phyloP scores from a whole-genome alignment of 2,329 filamentous ascomycete species.

The Berkeleyomyces basicola region DNA sequence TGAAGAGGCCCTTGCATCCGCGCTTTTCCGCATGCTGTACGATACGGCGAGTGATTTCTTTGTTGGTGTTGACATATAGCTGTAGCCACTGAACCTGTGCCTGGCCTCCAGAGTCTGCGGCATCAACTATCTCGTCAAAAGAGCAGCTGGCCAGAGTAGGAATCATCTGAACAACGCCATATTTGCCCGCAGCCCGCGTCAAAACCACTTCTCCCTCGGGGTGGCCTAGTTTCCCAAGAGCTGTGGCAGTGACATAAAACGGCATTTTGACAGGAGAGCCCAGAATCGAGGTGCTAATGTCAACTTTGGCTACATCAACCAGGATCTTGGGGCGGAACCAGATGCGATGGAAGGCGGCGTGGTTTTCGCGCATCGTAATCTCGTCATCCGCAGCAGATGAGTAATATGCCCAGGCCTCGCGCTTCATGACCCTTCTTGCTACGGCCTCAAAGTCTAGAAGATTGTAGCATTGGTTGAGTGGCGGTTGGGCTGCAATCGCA shows the following conservation, averaged over 20 bases:
- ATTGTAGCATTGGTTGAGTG: slow-evolving; percentile 79
- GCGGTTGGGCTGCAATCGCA: slow-evolving; percentile 58
- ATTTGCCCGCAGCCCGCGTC: slow-evolving; percentile 66
- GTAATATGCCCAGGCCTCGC: slow-evolving; percentile 94
- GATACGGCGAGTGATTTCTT: slow-evolving; percentile 75
- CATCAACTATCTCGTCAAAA: slow-evolving; percentile 93
- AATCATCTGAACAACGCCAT: slow-evolving; percentile 96
- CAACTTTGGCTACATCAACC: slow-evolving; percentile 74
- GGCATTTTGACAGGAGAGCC: slow-evolving; percentile 70
- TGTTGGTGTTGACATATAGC: slow-evolving; percentile 93
- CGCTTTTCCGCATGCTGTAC: slow-evolving; percentile 80
- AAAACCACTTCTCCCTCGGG: slow-evolving; percentile 87
- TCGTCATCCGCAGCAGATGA: slow-evolving; percentile 58
- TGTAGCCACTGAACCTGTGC: slow-evolving; percentile 93
- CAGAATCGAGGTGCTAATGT: slow-evolving; percentile 85
- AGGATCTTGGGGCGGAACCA: slow-evolving; percentile 87
- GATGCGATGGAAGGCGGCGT: slow-evolving; percentile 89
- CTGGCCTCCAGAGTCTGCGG: slow-evolving; percentile 35
- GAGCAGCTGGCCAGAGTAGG: slow-evolving; percentile 92
- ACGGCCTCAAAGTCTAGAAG: slow-evolving; percentile 92
- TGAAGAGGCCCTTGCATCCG: slow-evolving; percentile 91
- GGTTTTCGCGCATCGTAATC: slow-evolving; percentile 84
- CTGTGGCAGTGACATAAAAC: slow-evolving; percentile 93
- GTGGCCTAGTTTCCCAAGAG: slow-evolving; percentile 85
- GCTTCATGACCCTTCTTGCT: slow-evolving; percentile 83